These are phyloP conservation scores for Balamuthia mandrillaris DNA, from an alignment of 208 protist genomes.

Conservation along the genomic window DNA sequence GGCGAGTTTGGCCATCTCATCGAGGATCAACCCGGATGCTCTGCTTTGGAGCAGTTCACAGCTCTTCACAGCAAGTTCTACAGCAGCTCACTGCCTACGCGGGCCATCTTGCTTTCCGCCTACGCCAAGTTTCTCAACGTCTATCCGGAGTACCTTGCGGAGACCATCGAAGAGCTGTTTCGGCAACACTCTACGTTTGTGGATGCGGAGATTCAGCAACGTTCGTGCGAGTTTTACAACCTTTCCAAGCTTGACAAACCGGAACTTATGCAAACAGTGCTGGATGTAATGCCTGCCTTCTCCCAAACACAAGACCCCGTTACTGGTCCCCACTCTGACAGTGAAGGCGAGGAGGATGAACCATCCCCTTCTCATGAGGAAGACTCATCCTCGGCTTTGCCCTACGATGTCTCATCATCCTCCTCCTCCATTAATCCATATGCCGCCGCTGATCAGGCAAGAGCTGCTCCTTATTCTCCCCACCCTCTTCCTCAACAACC, in stretches of 20 bases:
- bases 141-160: slow-evolving; percentile 78
- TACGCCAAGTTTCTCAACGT: slow-evolving; percentile 93
- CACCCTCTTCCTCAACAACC: neutral
- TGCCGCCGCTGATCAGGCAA: neutral
- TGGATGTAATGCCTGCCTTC: slow-evolving; percentile 37
- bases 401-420: neutral
- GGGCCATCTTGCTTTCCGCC: slow-evolving; percentile 86
- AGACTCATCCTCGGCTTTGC: too few relatives aligned
- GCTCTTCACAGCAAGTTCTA: slow-evolving; percentile 78
- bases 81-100: slow-evolving; percentile 70
- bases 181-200: slow-evolving; percentile 71
- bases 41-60: slow-evolving; percentile 76
- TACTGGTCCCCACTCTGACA: too few relatives aligned
- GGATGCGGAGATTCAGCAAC: slow-evolving; percentile 94
- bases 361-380: neutral
- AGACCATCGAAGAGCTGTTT: slow-evolving; percentile 76
- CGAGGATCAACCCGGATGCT: slow-evolving; percentile 78
- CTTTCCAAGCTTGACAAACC: slow-evolving; percentile 54
- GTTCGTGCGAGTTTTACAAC: slow-evolving; percentile 89
- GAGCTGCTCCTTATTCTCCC: neutral
- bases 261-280: slow-evolving; percentile 36
- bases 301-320: neutral
- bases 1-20: slow-evolving; percentile 96
- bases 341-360: neutral
- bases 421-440: neutral